These are phyloP conservation scores for Acacia acuminata DNA, from an alignment of 306 rosid species.

Conservation along the genomic window DNA sequence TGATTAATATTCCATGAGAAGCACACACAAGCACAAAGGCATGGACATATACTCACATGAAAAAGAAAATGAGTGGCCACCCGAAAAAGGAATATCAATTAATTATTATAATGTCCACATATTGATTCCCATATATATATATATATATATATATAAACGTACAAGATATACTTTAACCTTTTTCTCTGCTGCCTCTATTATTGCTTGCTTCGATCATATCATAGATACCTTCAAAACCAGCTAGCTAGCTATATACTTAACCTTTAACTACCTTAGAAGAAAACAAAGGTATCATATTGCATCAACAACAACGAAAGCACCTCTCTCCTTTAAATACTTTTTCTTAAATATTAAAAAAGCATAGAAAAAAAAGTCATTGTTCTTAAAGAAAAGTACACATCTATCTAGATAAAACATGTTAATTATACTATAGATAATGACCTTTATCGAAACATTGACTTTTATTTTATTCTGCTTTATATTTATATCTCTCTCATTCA, in stretches of 20 bases:
- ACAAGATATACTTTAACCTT: background rate
- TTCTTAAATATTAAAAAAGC: background rate
- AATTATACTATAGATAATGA: slow-evolving; percentile 21
- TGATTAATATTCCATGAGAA: slow-evolving; percentile 37
- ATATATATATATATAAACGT: background rate
- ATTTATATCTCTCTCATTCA: background rate
- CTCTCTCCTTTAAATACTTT: background rate
- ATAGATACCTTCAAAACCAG: slow-evolving; percentile 16
- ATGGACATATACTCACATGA: background rate
- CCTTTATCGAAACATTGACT: slow-evolving; percentile 11
- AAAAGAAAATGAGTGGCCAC: slow-evolving; percentile 48
- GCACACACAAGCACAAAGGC: slow-evolving; percentile 48
- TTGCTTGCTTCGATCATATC: slow-evolving; percentile 53
- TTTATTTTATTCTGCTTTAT: background rate
- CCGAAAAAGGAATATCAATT: slow-evolving; percentile 50
- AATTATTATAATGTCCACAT: slow-evolving; percentile 44
- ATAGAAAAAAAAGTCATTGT: slow-evolving; percentile 26
- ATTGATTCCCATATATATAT: slow-evolving; percentile 52
- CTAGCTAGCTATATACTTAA: background rate
- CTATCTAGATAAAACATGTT: slow-evolving; percentile 31
- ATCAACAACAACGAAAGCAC: slow-evolving; percentile 12
- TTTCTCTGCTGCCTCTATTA: slow-evolving; percentile 35
- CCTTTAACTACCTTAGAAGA: slow-evolving; percentile 52
- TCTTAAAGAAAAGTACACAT: slow-evolving; percentile 22
- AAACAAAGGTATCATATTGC: slow-evolving; percentile 31